phyloP scores from a whole-genome alignment of 2,329 filamentous ascomycete species.

The Monilinia fructicola region DNA sequence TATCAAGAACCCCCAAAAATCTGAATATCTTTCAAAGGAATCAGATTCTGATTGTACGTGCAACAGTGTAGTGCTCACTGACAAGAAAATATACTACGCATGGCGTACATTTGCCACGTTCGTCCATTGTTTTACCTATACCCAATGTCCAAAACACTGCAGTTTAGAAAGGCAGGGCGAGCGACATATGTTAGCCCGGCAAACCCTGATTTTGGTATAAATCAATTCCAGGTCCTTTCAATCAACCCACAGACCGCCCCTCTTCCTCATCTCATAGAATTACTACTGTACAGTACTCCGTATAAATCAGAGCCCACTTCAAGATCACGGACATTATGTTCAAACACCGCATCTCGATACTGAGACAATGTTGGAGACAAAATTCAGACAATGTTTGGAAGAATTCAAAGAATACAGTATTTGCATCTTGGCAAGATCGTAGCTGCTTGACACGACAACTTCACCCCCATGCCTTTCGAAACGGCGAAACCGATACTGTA shows the following conservation, averaged over 20 bases:
- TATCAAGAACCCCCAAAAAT: neutral
- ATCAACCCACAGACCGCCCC: conserved; percentile 9
- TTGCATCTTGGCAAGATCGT: neutral
- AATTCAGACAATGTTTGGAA: neutral
- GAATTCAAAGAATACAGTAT: neutral
- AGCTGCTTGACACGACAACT: conserved; percentile 5
- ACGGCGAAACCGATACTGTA: neutral
- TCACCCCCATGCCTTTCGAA: conserved; percentile 12
- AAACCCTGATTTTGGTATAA: neutral
- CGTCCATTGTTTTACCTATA: conserved; percentile 13
- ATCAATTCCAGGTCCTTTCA: neutral
- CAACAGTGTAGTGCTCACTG: neutral
- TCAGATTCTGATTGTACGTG: neutral
- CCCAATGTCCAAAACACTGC: neutral
- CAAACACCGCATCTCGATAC: conserved; percentile 4
- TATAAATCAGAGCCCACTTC: conserved; percentile 1
- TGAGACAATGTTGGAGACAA: conserved; percentile 9
- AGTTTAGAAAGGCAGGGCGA: neutral
- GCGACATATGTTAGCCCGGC: neutral
- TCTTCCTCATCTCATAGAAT: conserved; percentile 3
- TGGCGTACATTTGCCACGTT: neutral
- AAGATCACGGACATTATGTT: conserved; percentile 14
- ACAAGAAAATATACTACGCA: no score
- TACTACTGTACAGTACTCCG: neutral
- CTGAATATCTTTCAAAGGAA: neutral